Conservation (phyloP, 805 yeast genomes). For the Cyberlindnera maclurae region DNA sequence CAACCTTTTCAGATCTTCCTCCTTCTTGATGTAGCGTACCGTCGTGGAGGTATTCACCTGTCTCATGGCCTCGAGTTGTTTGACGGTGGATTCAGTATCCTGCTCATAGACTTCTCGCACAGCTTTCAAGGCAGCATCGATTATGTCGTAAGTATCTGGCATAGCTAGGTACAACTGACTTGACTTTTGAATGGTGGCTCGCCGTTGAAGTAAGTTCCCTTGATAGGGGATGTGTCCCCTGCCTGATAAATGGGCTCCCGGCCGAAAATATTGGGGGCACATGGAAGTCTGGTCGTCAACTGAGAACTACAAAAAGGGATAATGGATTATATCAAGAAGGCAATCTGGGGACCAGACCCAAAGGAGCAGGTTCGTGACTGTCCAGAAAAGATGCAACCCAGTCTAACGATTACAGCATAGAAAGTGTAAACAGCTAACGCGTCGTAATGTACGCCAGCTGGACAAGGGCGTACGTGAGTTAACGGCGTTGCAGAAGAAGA, state of each 20-base stretch:
- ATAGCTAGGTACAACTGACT: slow-evolving; percentile 1
- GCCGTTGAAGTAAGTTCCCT: too few species aligned
- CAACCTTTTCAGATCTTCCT: slow-evolving; percentile 31
- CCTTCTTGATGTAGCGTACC: slow-evolving; percentile 41
- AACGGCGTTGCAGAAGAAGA: slow-evolving; percentile 62
- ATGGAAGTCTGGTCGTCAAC: too few species aligned
- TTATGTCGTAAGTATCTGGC: slow-evolving; percentile 14
- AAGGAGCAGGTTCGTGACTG: slow-evolving; percentile 53
- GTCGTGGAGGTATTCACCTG: slow-evolving; percentile 54
- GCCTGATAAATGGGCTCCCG: too few species aligned
- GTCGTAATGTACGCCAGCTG: slow-evolving; percentile 78
- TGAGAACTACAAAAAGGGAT: too few species aligned
- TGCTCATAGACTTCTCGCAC: slow-evolving; percentile 28
- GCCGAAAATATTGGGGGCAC: too few species aligned
- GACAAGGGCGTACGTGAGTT: slow-evolving; percentile 61
- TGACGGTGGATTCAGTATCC: slow-evolving; percentile 31
- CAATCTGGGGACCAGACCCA: slow-evolving; percentile 96
- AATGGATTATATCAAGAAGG: slow-evolving; percentile 82
- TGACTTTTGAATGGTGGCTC: too few species aligned
- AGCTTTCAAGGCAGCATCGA: slow-evolving; percentile 25
- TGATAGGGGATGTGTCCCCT: too few species aligned
- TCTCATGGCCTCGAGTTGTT: slow-evolving; percentile 41
- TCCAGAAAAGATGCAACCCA: slow-evolving; percentile 12
- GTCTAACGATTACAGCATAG: slow-evolving; percentile 30
- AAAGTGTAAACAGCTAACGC: slow-evolving; percentile 67